These are phyloP conservation scores for Somion occarium DNA, from an alignment of 1,284 basidiomycete species.

Conservation along the genomic window DNA sequence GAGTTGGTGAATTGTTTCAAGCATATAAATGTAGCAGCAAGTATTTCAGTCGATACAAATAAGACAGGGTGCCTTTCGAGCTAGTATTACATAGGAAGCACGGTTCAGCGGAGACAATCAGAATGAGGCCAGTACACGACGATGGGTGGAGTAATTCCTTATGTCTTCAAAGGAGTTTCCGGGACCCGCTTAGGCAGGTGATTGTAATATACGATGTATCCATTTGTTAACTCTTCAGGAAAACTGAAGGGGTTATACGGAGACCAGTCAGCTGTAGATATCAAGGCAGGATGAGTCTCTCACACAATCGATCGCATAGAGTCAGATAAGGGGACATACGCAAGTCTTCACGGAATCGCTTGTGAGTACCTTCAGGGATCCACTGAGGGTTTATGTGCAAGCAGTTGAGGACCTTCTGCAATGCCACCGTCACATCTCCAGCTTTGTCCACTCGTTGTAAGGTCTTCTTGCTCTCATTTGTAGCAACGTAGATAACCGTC, in stretches of 20 bases:
- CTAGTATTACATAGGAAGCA: too few relatives aligned
- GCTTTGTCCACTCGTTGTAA: background rate
- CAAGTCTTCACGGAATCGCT: background rate
- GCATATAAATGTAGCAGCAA: too few relatives aligned
- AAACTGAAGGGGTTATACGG: background rate
- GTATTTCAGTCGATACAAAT: too few relatives aligned
- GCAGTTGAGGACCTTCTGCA: background rate
- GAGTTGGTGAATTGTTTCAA: too few relatives aligned
- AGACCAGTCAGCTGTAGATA: background rate
- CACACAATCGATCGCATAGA: background rate
- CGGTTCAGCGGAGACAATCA: too few relatives aligned
- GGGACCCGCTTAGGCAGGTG: too few relatives aligned
- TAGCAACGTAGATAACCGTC: background rate
- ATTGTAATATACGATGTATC: too few relatives aligned
- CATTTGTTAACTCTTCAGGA: background rate
- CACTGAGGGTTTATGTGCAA: background rate
- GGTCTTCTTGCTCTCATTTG: background rate
- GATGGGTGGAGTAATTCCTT: too few relatives aligned
- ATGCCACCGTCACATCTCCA: background rate
- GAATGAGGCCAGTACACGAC: too few relatives aligned
- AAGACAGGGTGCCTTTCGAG: too few relatives aligned
- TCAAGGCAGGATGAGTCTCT: background rate
- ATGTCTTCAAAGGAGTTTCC: too few relatives aligned
- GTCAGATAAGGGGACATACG: background rate
- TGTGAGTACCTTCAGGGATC: background rate